A percentile compares a stretch with the other conserved stretches of the same genome.
Conservation (phyloP, 768 basidiomycete genomes). For the Amanita pseudoporphyria region DNA sequence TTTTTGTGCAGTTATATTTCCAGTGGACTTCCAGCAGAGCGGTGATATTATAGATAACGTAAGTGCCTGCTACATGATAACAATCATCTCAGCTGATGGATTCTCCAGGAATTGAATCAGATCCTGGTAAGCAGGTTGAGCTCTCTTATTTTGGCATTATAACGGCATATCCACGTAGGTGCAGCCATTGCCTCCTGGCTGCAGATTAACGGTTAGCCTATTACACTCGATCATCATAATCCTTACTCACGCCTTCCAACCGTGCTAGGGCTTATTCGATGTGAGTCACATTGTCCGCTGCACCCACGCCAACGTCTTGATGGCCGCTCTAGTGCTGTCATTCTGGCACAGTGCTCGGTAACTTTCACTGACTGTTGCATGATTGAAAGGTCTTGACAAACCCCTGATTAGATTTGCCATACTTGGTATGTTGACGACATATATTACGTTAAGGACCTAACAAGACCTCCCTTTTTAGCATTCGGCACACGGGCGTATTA, state of each 20-base stretch:
- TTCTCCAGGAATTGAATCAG: slow-evolving; percentile 34
- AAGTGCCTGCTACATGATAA: slow-evolving; percentile 6
- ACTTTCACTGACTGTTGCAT: background rate
- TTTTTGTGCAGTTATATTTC: slow-evolving; percentile 61
- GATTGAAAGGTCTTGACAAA: slow-evolving; percentile 7
- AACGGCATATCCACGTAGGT: slow-evolving; percentile 20
- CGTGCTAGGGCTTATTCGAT: slow-evolving; percentile 41
- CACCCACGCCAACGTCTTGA: background rate
- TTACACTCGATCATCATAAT: background rate
- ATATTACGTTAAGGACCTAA: background rate
- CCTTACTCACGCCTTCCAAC: background rate
- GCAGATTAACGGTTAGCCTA: slow-evolving; percentile 37
- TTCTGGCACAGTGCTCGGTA: slow-evolving; percentile 44
- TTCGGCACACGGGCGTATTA: slow-evolving; percentile 46
- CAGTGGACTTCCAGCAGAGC: slow-evolving; percentile 68
- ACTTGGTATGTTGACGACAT: slow-evolving; percentile 26
- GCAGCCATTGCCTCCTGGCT: slow-evolving; percentile 35
- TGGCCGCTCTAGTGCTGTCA: slow-evolving; percentile 34
- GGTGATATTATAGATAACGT: slow-evolving; percentile 75
- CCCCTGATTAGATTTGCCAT: slow-evolving; percentile 32
- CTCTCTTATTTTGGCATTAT: background rate
- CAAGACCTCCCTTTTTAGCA: slow-evolving; percentile 30
- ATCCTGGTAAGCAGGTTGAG: slow-evolving; percentile 29
- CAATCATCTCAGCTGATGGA: background rate
- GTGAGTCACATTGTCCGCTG: slow-evolving; percentile 19